Conservation (phyloP, 768 basidiomycete species). For the Suillus brevipes region DNA sequence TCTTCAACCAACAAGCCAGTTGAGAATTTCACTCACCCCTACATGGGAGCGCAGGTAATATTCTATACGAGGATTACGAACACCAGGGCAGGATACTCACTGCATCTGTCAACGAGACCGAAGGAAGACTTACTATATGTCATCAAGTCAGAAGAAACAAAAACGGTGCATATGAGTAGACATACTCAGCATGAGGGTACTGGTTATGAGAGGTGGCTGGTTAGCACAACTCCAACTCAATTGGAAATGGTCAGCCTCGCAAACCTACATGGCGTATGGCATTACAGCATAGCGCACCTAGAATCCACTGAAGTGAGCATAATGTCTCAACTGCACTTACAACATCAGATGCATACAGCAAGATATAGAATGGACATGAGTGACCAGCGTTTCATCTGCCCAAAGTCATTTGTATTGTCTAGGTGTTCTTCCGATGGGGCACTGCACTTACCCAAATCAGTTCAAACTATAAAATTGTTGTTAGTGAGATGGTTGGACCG, state of each 20-base stretch:
- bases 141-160: background rate
- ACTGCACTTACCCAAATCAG: background rate
- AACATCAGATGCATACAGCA: background rate
- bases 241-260: background rate
- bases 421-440: background rate
- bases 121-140: background rate
- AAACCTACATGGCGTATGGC: background rate
- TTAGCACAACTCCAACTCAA: background rate
- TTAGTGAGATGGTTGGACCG: background rate
- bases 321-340: background rate
- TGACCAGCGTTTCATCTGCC: background rate
- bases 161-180: background rate
- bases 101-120: background rate
- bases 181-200: background rate
- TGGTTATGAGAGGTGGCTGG: background rate
- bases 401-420: background rate
- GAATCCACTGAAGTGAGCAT: background rate
- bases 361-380: background rate
- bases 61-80: background rate
- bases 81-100: background rate
- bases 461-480: background rate
- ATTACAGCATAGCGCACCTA: conserved; percentile 1
- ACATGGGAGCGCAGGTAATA: background rate
- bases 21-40: background rate
- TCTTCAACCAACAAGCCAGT: background rate